Conservation (phyloP, 1,284 basidiomycete species). For the Tylopilus sp. region DNA sequence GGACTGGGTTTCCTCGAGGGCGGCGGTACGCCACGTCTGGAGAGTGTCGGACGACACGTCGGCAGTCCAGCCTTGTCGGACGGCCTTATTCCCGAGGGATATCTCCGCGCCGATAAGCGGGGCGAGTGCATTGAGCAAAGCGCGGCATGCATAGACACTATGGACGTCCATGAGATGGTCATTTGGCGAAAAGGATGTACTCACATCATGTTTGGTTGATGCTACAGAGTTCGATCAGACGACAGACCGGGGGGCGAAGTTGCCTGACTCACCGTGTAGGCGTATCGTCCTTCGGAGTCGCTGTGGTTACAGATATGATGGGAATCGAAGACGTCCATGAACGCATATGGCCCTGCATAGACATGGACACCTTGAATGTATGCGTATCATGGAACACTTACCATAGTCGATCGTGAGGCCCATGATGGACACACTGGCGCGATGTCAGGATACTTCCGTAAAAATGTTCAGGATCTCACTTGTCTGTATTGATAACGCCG, state of each 20-base stretch:
- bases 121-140: slow-evolving; percentile 69
- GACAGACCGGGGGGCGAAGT: not conserved
- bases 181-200: slow-evolving; percentile 14
- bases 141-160: slow-evolving; percentile 74
- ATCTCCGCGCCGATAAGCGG: slow-evolving; percentile 82
- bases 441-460: slow-evolving; percentile 9
- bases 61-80: slow-evolving; percentile 61
- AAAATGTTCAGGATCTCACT: slow-evolving; percentile 45
- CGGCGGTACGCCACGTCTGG: slow-evolving; percentile 58
- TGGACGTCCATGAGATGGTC: slow-evolving; percentile 5
- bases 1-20: slow-evolving; percentile 47
- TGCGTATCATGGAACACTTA: slow-evolving; percentile 18
- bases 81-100: slow-evolving; percentile 49
- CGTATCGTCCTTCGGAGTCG: slow-evolving; percentile 83
- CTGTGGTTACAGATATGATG: slow-evolving; percentile 93
- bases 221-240: slow-evolving; percentile 29
- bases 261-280: slow-evolving; percentile 62
- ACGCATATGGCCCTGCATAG: slow-evolving; percentile 77
- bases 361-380: not conserved
- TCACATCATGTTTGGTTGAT: slow-evolving; percentile 58
- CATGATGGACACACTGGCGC: slow-evolving; percentile 68
- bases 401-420: slow-evolving; percentile 95
- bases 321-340: slow-evolving; percentile 89
- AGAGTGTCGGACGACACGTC: slow-evolving; percentile 52
- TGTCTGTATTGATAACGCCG: slow-evolving; percentile 96